A percentile compares a stretch with the other conserved stretches of the same genome.
These are phyloP conservation scores for Scutellaria minor DNA, from an alignment of 257 asterid species.

Conservation along the genomic window DNA sequence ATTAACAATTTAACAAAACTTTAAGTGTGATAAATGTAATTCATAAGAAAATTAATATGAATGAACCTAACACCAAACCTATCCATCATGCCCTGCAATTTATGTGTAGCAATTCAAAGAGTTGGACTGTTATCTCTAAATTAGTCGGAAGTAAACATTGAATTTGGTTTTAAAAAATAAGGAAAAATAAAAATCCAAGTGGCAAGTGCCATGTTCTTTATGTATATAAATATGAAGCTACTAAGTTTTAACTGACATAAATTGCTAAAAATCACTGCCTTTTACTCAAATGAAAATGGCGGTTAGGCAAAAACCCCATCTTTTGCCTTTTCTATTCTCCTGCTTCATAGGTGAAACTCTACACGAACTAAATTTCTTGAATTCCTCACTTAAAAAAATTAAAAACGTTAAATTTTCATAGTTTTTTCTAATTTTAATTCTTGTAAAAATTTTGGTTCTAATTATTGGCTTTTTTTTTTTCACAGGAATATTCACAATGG, in stretches of 20 bases:
- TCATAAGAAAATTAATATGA: too few species aligned
- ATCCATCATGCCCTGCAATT: too few species aligned
- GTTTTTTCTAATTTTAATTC: neutral
- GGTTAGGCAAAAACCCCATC: slow-evolving; percentile 10
- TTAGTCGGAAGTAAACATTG: too few species aligned
- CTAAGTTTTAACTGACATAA: neutral
- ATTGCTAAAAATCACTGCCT: neutral
- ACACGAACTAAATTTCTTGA: neutral
- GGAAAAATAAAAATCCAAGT: too few species aligned
- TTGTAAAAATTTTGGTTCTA: neutral
- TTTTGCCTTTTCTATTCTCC: slow-evolving; percentile 26
- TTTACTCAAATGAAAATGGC: slow-evolving; percentile 7
- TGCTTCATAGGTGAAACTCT: slow-evolving; percentile 33
- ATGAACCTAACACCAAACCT: too few species aligned
- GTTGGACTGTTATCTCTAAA: too few species aligned
- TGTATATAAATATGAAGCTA: slow-evolving; percentile 31
- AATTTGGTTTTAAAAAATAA: too few species aligned
- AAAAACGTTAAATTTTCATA: neutral
- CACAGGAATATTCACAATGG: slow-evolving; percentile 46
- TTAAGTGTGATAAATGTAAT: too few species aligned
- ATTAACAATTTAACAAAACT: too few species aligned
- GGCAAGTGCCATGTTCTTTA: too few species aligned
- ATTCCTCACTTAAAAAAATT: neutral
- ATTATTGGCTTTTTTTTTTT: neutral
- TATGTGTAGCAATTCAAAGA: too few species aligned